Percentiles rank a stretch among this genome's conserved stretches.
phyloP scores from a whole-genome alignment of 768 basidiomycete species.

The Gymnopilus dilepis region DNA sequence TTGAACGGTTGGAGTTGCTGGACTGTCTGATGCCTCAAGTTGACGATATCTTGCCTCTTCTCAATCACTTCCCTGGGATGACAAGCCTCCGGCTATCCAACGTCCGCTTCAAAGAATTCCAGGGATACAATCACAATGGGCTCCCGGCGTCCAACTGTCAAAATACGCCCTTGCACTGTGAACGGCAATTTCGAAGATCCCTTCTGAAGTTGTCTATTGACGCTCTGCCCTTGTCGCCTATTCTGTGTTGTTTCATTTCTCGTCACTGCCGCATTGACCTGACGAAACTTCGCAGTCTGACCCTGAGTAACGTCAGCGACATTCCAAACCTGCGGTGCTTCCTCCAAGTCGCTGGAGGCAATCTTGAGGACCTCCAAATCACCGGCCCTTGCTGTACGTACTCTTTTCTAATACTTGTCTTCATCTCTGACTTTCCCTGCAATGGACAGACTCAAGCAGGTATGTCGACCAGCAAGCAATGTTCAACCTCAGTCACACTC shows the following conservation, averaged over 20 bases:
- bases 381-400: neutral
- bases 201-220: neutral
- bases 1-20: neutral
- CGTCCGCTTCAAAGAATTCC: neutral
- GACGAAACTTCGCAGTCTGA: conserved; percentile 17
- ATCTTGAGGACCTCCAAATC: conserved; percentile 12
- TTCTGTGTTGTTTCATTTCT: conserved; percentile 2
- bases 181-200: neutral
- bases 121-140: conserved; percentile 6
- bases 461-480: neutral
- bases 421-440: neutral
- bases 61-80: neutral
- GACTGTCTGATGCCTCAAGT: neutral
- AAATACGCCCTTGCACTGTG: neutral
- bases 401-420: neutral
- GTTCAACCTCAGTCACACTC: conserved; percentile 10
- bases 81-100: neutral
- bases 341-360: conserved; percentile 16
- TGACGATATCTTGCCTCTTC: neutral
- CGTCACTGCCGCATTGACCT: conserved; percentile 13
- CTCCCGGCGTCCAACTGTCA: conserved; percentile 2
- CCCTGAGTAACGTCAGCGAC: conserved; percentile 23
- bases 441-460: neutral
- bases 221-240: neutral
- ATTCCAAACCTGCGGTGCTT: conserved; percentile 16